These are phyloP conservation scores for Aspergillus sp. DNA, from an alignment of 2,329 filamentous ascomycete genomes.

Conservation along the genomic window DNA sequence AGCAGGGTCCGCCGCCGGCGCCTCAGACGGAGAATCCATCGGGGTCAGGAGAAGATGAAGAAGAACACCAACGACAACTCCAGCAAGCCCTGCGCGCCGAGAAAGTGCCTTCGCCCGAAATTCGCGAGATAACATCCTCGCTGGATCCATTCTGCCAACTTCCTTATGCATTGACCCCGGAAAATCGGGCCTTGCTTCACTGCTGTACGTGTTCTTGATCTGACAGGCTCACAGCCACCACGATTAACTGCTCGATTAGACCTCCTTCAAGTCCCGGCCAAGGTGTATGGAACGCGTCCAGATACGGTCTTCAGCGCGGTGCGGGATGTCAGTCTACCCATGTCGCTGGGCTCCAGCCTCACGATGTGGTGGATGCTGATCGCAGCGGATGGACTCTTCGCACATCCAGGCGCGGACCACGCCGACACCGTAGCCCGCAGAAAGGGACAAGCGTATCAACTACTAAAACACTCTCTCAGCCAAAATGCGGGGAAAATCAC, in stretches of 20 bases:
- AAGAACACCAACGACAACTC: neutral
- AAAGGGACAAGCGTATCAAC: neutral
- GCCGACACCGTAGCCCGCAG: neutral
- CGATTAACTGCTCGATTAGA: neutral
- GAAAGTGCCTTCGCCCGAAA: neutral
- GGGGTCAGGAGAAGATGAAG: neutral
- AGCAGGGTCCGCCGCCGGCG: too few relatives aligned
- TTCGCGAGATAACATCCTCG: neutral
- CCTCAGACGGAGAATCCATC: too few relatives aligned
- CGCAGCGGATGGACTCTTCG: neutral
- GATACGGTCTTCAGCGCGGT: neutral
- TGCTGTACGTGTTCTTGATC: neutral
- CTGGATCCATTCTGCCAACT: slow-evolving; percentile 1
- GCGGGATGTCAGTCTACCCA: slow-evolving; percentile 1
- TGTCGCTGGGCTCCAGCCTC: neutral
- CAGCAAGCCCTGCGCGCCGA: neutral
- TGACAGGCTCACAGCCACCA: too few relatives aligned
- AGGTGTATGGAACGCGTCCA: neutral
- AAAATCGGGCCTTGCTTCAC: neutral
- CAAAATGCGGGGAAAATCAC: neutral
- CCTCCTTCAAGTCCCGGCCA: neutral
- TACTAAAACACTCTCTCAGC: neutral
- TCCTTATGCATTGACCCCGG: neutral
- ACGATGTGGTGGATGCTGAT: neutral
- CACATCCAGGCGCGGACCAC: neutral